Base-by-base conservation (phyloP, 108 stramenopile species). In the Fistulifera pelliculosa region DNA sequence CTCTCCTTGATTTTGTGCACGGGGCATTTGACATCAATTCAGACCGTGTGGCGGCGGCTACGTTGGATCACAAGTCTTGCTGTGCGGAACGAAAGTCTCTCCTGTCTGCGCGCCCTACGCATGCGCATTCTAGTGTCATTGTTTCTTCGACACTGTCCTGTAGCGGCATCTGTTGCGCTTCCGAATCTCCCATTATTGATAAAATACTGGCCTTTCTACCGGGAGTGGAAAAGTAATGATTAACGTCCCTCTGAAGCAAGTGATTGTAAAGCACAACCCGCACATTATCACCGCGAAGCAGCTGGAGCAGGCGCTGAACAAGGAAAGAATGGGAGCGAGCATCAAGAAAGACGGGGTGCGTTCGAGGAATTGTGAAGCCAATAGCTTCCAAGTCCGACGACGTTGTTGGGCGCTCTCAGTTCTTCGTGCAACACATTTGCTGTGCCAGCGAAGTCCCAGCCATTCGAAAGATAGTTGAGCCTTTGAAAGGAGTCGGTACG, bases 381-480 rank as follows among this genome's bases (percentile, higher is more conserved):
- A 65, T 57, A n/a, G n/a, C n/a, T n/a, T n/a, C n/a, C n/a, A n/a
- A n/a, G n/a, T n/a, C n/a, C n/a, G n/a, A n/a, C n/a, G n/a, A n/a
- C n/a, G n/a, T n/a, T n/a, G n/a, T n/a, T n/a, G n/a, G n/a, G 3
- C 31, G 31, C 31, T 35, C 31, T 35, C 31, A 35, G 31, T 35
- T 45, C 11, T 45, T 19, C 44, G 44, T 45, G 44, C 60, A 69
- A 27, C 82, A 81, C 17, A 83, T 90, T 25, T 94, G 92, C 60
- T 94, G 92, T 70, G 74, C 85, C 13, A 66, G 73, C 10, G 92
- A 94, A 74, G 49, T 81, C 18, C 85, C 87, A 1, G 64, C 67
- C 17, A 57, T 89, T 8, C 65, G 68, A 35, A 66, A 58, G n/a
- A 79, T 86, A 38, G 57, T 89, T 13, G 74, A 70, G 69, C 70